These are phyloP conservation scores for Rhodotorula sp. DNA, from an alignment of 1,284 basidiomycete species.

Conservation along the genomic window DNA sequence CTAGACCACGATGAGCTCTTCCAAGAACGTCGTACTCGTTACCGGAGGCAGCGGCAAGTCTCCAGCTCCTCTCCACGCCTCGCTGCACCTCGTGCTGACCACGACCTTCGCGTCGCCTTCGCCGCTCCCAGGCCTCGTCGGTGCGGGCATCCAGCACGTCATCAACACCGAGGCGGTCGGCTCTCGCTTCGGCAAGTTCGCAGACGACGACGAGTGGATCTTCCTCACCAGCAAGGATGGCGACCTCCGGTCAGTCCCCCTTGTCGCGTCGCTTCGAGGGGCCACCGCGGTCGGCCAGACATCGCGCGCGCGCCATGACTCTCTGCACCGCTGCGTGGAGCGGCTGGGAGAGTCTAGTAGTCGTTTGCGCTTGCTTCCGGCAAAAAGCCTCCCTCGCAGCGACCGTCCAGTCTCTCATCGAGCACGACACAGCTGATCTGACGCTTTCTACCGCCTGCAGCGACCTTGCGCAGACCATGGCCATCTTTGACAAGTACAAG, in stretches of 20 bases:
- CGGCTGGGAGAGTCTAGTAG: too few species aligned
- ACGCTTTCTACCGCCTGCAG: slow-evolving; percentile 9
- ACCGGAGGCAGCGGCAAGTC: slow-evolving; percentile 60
- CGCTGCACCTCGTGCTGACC: not conserved
- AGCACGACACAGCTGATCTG: not conserved
- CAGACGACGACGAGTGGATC: slow-evolving; percentile 74
- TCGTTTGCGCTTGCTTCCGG: too few species aligned
- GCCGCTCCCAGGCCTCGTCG: slow-evolving; percentile 68
- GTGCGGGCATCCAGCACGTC: slow-evolving; percentile 72
- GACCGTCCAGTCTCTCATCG: not conserved
- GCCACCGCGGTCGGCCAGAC: not conserved
- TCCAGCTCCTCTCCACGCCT: too few species aligned
- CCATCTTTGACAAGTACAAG: slow-evolving; percentile 77
- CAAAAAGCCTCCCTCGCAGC: too few species aligned
- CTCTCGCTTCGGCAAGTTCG: slow-evolving; percentile 69
- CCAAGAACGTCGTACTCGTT: slow-evolving; percentile 52
- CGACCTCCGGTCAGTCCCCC: slow-evolving; percentile 54
- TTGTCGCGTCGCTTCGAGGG: not conserved
- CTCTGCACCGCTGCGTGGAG: too few species aligned
- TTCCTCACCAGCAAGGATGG: slow-evolving; percentile 74
- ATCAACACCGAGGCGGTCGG: slow-evolving; percentile 74
- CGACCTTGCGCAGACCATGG: slow-evolving; percentile 43
- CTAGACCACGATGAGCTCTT: too few species aligned
- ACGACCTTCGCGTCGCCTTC: too few species aligned
- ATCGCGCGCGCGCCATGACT: too few species aligned